phyloP scores from a whole-genome alignment of 2,329 filamentous ascomycete genomes.

The Penicillium paneum region DNA sequence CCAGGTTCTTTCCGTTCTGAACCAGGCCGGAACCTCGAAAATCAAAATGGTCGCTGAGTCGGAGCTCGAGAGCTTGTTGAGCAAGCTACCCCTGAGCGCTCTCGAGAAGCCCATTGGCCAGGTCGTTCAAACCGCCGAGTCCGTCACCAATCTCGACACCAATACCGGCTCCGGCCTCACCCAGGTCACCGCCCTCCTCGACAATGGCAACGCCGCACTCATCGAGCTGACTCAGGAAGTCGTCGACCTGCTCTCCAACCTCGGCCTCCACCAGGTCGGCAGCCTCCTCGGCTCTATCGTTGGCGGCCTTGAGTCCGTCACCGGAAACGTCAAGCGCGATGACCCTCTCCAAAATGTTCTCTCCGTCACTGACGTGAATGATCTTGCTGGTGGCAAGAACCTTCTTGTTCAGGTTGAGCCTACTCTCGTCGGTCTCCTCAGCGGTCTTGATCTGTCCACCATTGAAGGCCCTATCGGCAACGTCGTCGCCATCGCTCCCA shows the following conservation, averaged over 20 bases:
- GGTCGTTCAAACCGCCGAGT: slow-evolving; percentile 17
- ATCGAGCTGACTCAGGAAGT: slow-evolving; percentile 17
- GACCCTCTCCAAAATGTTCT: slow-evolving; percentile 12
- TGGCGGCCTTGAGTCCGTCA: slow-evolving; percentile 13
- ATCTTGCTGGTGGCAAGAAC: slow-evolving; percentile 3
- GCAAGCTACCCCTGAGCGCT: slow-evolving; percentile 13
- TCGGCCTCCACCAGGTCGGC: slow-evolving; percentile 14
- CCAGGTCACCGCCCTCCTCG: slow-evolving; percentile 25
- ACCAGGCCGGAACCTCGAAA: slow-evolving; percentile 13
- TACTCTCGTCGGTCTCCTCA: slow-evolving; percentile 10
- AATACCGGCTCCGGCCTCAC: slow-evolving; percentile 19
- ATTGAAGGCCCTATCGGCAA: slow-evolving; percentile 17
- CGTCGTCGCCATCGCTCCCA: slow-evolving; percentile 14
- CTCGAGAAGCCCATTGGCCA: slow-evolving; percentile 17
- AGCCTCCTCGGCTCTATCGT: slow-evolving; percentile 17
- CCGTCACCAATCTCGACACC: slow-evolving; percentile 17
- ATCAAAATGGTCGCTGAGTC: slow-evolving; percentile 21
- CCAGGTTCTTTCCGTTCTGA: slow-evolving; percentile 14
- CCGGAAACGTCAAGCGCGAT: slow-evolving; percentile 8
- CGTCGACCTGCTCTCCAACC: slow-evolving; percentile 14
- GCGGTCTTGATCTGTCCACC: slow-evolving; percentile 13
- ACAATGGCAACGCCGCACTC: slow-evolving; percentile 15
- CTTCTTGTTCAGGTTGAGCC: slow-evolving; percentile 15
- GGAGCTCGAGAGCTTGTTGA: slow-evolving; percentile 20
- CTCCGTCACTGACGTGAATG: slow-evolving; percentile 14